Evolutionary conservation across 2,329 filamentous ascomycete genomes (phyloP).

Genomic region (Clonostachys rhizophaga): DNA sequence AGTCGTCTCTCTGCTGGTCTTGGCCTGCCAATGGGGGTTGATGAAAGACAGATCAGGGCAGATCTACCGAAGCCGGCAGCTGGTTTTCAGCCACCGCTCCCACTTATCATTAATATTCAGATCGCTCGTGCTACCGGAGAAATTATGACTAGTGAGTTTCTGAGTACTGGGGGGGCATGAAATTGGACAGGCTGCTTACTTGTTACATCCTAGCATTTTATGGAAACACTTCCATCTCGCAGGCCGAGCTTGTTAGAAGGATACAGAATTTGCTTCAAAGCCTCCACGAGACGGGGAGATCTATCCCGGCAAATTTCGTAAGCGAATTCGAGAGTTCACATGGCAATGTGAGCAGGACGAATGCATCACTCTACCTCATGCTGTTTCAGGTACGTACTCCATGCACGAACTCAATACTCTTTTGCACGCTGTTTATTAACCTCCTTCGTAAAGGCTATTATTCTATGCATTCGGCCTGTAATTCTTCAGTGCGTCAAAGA

Average conservation of each 20-base stretch:
- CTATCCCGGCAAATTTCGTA: constrained; percentile 11
- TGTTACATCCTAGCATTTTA: constrained; percentile 11
- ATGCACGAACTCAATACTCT: neutral
- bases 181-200: neutral
- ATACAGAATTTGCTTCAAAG: constrained; percentile 11
- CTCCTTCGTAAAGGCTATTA: constrained; percentile 12
- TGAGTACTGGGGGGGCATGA: neutral
- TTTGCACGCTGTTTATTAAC: neutral
- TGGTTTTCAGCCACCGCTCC: constrained; percentile 14
- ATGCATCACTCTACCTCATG: constrained; percentile 16
- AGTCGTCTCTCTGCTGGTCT: constrained; percentile 17
- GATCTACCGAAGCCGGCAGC: constrained; percentile 14
- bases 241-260: constrained; percentile 14
- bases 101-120: constrained; percentile 15
- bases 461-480: constrained; percentile 17
- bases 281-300: constrained; percentile 13
- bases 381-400: constrained; percentile 12
- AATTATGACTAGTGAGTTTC: constrained; percentile 15
- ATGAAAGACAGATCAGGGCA: constrained; percentile 16
- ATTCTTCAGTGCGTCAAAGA: constrained; percentile 19
- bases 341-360: constrained; percentile 12
- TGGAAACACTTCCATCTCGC: constrained; percentile 13
- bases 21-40: constrained; percentile 14
- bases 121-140: constrained; percentile 17
- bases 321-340: constrained; percentile 13